Evolutionary conservation across 768 basidiomycete species (phyloP).

Genomic region (Lentinula lateritia): DNA sequence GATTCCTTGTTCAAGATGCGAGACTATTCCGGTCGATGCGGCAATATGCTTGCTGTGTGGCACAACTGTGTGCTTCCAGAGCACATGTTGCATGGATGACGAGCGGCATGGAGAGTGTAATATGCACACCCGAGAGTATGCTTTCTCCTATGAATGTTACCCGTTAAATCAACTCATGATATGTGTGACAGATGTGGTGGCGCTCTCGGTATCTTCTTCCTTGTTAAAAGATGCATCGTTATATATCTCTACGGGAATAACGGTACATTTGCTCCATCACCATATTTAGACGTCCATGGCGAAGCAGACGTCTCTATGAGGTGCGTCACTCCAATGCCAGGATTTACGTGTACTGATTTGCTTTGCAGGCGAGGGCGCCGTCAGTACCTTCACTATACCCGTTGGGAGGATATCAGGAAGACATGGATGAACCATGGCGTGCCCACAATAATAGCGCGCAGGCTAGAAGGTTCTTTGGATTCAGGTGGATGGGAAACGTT

Average conservation of each 20-base stretch:
- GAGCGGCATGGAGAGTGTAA: slow-evolving; percentile 85
- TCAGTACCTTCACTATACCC: slow-evolving; percentile 77
- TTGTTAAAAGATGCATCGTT: slow-evolving; percentile 87
- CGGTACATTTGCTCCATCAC: slow-evolving; percentile 84
- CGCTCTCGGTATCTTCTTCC: slow-evolving; percentile 82
- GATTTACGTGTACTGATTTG: neutral
- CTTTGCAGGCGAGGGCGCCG: slow-evolving; percentile 71
- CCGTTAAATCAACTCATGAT: neutral
- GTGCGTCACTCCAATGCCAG: slow-evolving; percentile 34
- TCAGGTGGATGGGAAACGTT: slow-evolving; percentile 93
- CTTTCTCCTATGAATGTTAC: slow-evolving; percentile 16
- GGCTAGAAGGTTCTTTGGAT: slow-evolving; percentile 81
- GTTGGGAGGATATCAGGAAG: slow-evolving; percentile 90
- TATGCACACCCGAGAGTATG: slow-evolving; percentile 90
- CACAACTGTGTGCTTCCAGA: slow-evolving; percentile 80
- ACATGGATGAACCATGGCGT: slow-evolving; percentile 89
- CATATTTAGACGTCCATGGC: slow-evolving; percentile 92
- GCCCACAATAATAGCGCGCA: slow-evolving; percentile 84
- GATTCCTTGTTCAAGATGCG: slow-evolving; percentile 71
- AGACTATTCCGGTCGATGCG: slow-evolving; percentile 74
- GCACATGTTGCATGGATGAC: slow-evolving; percentile 84
- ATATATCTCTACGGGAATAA: slow-evolving; percentile 84
- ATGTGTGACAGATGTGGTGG: slow-evolving; percentile 71
- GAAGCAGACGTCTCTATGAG: slow-evolving; percentile 91
- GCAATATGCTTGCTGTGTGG: slow-evolving; percentile 94